These are phyloP conservation scores for Moelleriella libera DNA, from an alignment of 2,329 filamentous ascomycete species.

Conservation along the genomic window DNA sequence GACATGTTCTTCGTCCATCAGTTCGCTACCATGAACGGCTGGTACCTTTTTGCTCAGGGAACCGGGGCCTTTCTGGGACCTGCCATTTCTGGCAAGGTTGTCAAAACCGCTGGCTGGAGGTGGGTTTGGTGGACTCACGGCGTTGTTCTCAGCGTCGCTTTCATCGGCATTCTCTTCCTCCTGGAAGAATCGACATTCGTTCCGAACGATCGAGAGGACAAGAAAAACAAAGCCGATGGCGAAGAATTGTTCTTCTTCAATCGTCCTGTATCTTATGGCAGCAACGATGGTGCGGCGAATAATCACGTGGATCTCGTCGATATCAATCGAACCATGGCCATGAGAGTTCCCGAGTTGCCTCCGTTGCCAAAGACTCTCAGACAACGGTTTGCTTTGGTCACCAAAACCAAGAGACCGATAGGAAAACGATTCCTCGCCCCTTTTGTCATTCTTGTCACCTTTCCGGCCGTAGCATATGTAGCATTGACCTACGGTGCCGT, in stretches of 20 bases:
- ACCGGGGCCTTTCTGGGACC: constrained; percentile 12
- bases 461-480: constrained; percentile 21
- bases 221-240: neutral
- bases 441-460: constrained; percentile 5
- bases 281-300: neutral
- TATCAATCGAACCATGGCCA: constrained; percentile 1
- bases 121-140: constrained; percentile 13
- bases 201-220: neutral
- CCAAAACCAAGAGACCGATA: constrained; percentile 6
- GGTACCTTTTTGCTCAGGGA: constrained; percentile 13
- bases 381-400: constrained; percentile 9
- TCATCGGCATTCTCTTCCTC: constrained; percentile 1
- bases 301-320: neutral
- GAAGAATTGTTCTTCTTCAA: constrained; percentile 32
- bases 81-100: constrained; percentile 8
- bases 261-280: constrained; percentile 40
- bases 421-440: constrained; percentile 5
- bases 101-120: constrained; percentile 12
- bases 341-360: neutral
- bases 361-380: constrained; percentile 5
- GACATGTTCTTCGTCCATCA: constrained; percentile 19
- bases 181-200: constrained; percentile 5
- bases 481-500: constrained; percentile 23
- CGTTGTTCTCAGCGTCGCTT: constrained; percentile 2
- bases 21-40: constrained; percentile 13